Percentiles rank a stretch among this genome's conserved stretches.
Conservation (phyloP, 768 basidiomycete species). For the Sistotremastrum suecicum region DNA sequence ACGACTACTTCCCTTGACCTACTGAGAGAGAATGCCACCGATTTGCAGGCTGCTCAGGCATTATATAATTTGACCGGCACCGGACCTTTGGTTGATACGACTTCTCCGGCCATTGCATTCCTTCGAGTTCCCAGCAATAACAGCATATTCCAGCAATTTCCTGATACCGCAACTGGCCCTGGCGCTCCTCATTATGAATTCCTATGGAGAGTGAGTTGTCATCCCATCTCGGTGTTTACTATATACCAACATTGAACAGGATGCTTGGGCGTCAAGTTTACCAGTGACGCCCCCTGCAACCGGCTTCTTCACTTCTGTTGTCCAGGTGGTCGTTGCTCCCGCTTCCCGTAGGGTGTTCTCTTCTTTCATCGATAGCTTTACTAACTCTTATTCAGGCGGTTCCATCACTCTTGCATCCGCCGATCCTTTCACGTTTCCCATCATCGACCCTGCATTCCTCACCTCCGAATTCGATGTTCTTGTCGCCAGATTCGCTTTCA, state of each 20-base stretch:
- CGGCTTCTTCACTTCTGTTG: slow-evolving; percentile 10
- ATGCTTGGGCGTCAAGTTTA: not conserved
- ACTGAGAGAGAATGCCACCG: slow-evolving; percentile 4
- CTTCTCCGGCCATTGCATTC: slow-evolving; percentile 1
- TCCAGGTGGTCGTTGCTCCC: slow-evolving; percentile 8
- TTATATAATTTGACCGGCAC: slow-evolving; percentile 3
- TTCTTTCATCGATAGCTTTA: not conserved
- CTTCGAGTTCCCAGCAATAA: slow-evolving; percentile 5
- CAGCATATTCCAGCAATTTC: slow-evolving; percentile 1
- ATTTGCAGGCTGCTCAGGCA: not conserved
- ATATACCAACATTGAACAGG: slow-evolving; percentile 1
- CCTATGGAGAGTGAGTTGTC: slow-evolving; percentile 3
- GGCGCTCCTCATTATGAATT: slow-evolving; percentile 7
- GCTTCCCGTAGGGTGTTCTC: slow-evolving; percentile 9
- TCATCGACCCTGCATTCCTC: slow-evolving; percentile 16
- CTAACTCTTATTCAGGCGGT: slow-evolving; percentile 11
- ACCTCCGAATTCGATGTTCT: slow-evolving; percentile 14
- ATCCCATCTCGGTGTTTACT: not conserved
- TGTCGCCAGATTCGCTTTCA: slow-evolving; percentile 12
- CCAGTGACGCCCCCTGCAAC: slow-evolving; percentile 5
- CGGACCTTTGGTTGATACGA: slow-evolving; percentile 3
- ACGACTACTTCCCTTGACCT: slow-evolving; percentile 6
- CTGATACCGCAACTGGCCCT: slow-evolving; percentile 9
- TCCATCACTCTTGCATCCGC: slow-evolving; percentile 12
- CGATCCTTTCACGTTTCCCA: slow-evolving; percentile 13